A percentile compares a stretch with the other conserved stretches of the same genome.
These are phyloP conservation scores for Scenedesmus sp. DNA, from an alignment of 163 green algal species.

Conservation along the genomic window DNA sequence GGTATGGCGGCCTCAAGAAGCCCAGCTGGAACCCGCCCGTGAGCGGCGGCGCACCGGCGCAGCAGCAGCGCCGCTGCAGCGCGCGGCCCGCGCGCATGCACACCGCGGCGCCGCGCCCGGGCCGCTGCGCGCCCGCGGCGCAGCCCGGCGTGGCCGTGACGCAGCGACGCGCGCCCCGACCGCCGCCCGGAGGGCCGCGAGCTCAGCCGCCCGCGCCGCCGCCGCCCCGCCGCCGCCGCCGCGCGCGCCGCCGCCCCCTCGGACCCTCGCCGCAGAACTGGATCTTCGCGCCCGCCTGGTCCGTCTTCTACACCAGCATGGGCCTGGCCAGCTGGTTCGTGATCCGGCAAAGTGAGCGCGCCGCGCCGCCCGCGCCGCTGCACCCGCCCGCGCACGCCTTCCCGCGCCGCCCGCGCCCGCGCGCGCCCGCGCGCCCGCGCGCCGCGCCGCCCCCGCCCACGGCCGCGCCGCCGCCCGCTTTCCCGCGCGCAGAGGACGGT, in stretches of 20 bases:
- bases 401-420: no score
- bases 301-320: constrained; percentile 46
- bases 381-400: no score
- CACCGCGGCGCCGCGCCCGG: not conserved
- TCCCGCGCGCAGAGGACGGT: not conserved
- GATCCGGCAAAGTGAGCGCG: constrained; percentile 10
- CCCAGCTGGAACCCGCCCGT: constrained; percentile 48
- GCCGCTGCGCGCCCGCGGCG: not conserved
- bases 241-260: not conserved
- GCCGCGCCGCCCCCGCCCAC: no score
- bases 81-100: no score
- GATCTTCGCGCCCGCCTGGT: constrained; percentile 43
- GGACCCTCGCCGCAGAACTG: constrained; percentile 27
- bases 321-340: constrained; percentile 46
- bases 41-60: not conserved
- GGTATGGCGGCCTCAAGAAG: constrained; percentile 47
- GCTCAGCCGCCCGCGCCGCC: not conserved
- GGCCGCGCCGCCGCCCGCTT: no score
- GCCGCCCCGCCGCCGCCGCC: not conserved
- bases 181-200: not conserved
- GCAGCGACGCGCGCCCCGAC: no score
- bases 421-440: no score
- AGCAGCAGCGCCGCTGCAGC: no score
- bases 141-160: not conserved
- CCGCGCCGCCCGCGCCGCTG: not conserved